Base-by-base conservation (phyloP, 2,329 filamentous ascomycete species). In the Botrytis aclada region DNA sequence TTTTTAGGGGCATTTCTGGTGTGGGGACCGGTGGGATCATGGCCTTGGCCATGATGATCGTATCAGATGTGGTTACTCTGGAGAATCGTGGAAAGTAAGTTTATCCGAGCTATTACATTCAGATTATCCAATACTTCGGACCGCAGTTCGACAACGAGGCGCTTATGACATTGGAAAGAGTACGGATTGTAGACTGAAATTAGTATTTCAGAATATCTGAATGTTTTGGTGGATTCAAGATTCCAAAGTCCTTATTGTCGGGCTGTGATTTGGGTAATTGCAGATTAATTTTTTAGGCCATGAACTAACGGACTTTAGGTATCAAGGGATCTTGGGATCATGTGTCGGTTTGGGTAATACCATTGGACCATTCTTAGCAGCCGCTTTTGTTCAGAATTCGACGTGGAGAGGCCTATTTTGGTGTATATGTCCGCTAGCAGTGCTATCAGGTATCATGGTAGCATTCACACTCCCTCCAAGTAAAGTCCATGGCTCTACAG, bases 1-100 rank as follows among this genome's bases (percentile, higher is more conserved):
- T 87, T 32, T 90, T 90, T 77, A 84, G 89, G 51, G 89, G 84
- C 6, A 77, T 90, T 32, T 86, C 88, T 16, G 89, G 89, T 70
- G 82, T 91, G n/a, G 89, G 87, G 16, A 86, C 86, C 61, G 89
- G 89, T 2, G 89, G 89, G 16, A 86, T 91, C 65, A 85, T 84
- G 41, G 88, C 86, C 34, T 80, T 90, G 63, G 83, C 85, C 7
- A 89, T 89, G 86, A 89, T 90, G 76, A 89, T 90, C 69, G 85
- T 90, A 2, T 87, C 84, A 10, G 88, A 90, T 78, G 82, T 90
- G 10, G 87, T 89, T 0, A 87, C 87, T 0, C 81, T 90, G 5
- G 84, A 88, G 77, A 84, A 89, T 75, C 83, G 88, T 75, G 88
- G 88, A 43, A 89, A 88, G 76, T 88, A 81, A 72, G 77, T 75